Conservation (phyloP, 345 rosid species). For the Physaria fendleri region DNA sequence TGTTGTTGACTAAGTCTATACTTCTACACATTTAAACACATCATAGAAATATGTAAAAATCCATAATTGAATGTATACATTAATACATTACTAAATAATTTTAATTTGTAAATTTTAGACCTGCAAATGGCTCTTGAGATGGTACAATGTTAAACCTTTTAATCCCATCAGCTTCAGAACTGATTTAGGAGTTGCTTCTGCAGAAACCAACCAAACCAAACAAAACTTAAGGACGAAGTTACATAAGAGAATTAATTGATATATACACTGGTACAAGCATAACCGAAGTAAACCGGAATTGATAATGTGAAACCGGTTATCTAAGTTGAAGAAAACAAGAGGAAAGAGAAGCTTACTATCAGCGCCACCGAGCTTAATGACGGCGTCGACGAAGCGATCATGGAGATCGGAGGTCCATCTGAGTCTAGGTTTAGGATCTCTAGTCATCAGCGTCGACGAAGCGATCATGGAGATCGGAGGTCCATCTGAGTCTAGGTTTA, state of each 20-base stretch:
- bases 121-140: slow-evolving; percentile 95
- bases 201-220: background rate
- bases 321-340: background rate
- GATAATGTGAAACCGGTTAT: slow-evolving; percentile 5
- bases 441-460: slow-evolving; percentile 45
- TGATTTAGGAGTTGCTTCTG: slow-evolving; percentile 93
- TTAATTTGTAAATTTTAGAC: slow-evolving; percentile 22
- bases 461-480: slow-evolving; percentile 39
- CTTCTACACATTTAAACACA: slow-evolving; percentile 43
- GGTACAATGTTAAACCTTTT: slow-evolving; percentile 89
- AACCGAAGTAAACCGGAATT: slow-evolving; percentile 12
- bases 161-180: slow-evolving; percentile 81
- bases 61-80: background rate
- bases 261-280: background rate
- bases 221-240: background rate
- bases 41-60: background rate
- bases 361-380: slow-evolving; percentile 44
- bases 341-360: slow-evolving; percentile 30
- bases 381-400: slow-evolving; percentile 41
- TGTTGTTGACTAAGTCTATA: slow-evolving; percentile 85
- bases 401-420: slow-evolving; percentile 40
- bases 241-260: background rate
- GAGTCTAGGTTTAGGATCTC: slow-evolving; percentile 70
- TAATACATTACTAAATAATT: background rate
- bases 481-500: slow-evolving; percentile 49